These are phyloP conservation scores for Clathrospora elynae DNA, from an alignment of 2,329 filamentous ascomycete genomes.

Conservation along the genomic window DNA sequence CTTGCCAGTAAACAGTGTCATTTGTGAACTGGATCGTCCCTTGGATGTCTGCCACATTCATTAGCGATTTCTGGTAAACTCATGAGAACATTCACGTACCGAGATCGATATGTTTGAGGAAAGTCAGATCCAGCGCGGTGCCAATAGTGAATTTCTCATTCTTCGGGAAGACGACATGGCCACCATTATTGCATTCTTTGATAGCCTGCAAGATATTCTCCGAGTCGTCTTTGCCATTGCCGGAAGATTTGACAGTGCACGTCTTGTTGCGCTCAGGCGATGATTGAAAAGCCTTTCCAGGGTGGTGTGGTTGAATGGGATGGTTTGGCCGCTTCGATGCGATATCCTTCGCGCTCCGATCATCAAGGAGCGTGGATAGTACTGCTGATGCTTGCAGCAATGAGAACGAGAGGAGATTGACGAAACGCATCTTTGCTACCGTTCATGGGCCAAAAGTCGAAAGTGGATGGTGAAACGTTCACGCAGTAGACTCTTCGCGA, in stretches of 20 bases:
- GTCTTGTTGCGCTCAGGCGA: slow-evolving; percentile 46
- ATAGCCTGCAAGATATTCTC: slow-evolving; percentile 60
- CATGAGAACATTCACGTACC: slow-evolving; percentile 42
- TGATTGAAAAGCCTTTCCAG: slow-evolving; percentile 41
- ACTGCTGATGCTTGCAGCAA: slow-evolving; percentile 35
- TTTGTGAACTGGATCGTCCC: slow-evolving; percentile 67
- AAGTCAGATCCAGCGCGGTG: slow-evolving; percentile 68
- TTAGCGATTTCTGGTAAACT: slow-evolving; percentile 8
- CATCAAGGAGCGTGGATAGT: slow-evolving; percentile 25
- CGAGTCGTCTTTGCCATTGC: slow-evolving; percentile 56
- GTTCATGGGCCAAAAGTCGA: not conserved
- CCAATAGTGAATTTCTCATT: slow-evolving; percentile 65
- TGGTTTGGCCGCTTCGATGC: slow-evolving; percentile 42
- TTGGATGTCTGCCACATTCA: slow-evolving; percentile 55
- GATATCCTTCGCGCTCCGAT: slow-evolving; percentile 10
- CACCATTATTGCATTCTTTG: slow-evolving; percentile 66
- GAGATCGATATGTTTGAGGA: slow-evolving; percentile 67
- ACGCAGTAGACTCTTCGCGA: slow-evolving; percentile 7
- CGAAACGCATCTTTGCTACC: slow-evolving; percentile 32
- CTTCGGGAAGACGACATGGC: slow-evolving; percentile 63
- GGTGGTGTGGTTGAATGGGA: slow-evolving; percentile 43
- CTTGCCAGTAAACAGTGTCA: slow-evolving; percentile 72
- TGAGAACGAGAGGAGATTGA: slow-evolving; percentile 27
- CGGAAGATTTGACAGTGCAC: slow-evolving; percentile 48
- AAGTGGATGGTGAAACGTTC: not conserved